Conservation (phyloP, 1,284 basidiomycete genomes). For the Prillingera fragicola region DNA sequence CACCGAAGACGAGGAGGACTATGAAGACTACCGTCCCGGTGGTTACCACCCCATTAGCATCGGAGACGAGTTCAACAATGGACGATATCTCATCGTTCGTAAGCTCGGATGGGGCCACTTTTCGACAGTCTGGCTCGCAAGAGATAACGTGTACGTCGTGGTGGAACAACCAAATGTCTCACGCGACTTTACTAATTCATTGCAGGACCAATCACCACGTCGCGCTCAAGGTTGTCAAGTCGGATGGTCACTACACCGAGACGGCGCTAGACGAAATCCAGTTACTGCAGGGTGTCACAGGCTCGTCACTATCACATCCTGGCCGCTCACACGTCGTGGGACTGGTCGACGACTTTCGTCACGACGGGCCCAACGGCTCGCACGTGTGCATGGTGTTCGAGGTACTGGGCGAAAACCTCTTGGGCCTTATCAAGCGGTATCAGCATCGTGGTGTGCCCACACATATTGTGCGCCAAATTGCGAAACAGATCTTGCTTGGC, state of each 20-base stretch:
- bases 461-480: conserved; percentile 90
- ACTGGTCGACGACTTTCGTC: conserved; percentile 93
- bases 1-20: conserved; percentile 50
- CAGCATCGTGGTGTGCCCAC: conserved; percentile 86
- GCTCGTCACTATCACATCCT: conserved; percentile 62
- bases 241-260: conserved; percentile 92
- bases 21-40: conserved; percentile 74
- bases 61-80: conserved; percentile 84
- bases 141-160: conserved; percentile 67
- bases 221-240: conserved; percentile 98
- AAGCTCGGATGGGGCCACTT: conserved; percentile 99
- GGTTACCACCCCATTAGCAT: conserved; percentile 96
- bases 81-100: conserved; percentile 81
- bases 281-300: conserved; percentile 89
- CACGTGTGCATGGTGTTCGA: conserved; percentile 99
- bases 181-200: conserved; percentile 2
- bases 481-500: conserved; percentile 90
- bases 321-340: conserved; percentile 70
- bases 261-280: conserved; percentile 99
- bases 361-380: conserved; percentile 91
- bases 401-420: conserved; percentile 95
- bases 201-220: conserved; percentile 87
- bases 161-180: conserved; percentile 7
- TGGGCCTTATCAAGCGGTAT: conserved; percentile 90
- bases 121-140: conserved; percentile 86